Percentiles rank a stretch among this genome's conserved stretches.
Conservation (phyloP, 352 stramenopile species). For the Globisporangium carolinianum region DNA sequence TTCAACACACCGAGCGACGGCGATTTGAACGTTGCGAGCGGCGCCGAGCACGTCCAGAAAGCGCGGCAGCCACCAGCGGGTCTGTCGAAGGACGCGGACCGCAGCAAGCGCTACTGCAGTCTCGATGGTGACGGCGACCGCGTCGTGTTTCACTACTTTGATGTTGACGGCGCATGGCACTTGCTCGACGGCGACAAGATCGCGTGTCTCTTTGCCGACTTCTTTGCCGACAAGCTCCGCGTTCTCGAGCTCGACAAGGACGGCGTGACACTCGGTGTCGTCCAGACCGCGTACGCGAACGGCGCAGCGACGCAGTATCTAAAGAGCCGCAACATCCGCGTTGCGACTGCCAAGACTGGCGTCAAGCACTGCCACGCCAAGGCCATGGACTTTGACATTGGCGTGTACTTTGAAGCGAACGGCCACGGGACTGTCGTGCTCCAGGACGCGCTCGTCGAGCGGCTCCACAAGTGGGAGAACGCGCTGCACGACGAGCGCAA, state of each 20-base stretch:
- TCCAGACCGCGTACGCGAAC: slow-evolving; percentile 99
- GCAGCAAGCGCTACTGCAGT: slow-evolving; percentile 85
- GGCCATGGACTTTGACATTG: slow-evolving; percentile 94
- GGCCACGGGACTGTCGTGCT: slow-evolving; percentile 98
- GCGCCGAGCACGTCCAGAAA: slow-evolving; percentile 97
- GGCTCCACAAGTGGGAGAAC: slow-evolving; percentile 78
- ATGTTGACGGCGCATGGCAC: slow-evolving; percentile 61
- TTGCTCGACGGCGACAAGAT: slow-evolving; percentile 99
- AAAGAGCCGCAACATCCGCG: slow-evolving; percentile 54
- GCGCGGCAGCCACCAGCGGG: slow-evolving; percentile 70
- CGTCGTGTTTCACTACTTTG: slow-evolving; percentile 96
- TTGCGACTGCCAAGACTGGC: slow-evolving; percentile 93
- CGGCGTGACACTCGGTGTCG: slow-evolving; percentile 89
- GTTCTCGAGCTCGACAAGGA: slow-evolving; percentile 62
- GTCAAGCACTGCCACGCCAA: slow-evolving; percentile 98
- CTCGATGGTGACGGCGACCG: slow-evolving; percentile 98
- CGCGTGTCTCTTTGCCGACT: slow-evolving; percentile 92
- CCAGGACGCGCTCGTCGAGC: slow-evolving; percentile 80
- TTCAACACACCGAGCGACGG: slow-evolving; percentile 76
- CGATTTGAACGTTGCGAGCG: slow-evolving; percentile 94
- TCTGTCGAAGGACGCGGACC: slow-evolving; percentile 54
- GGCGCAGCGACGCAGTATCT: slow-evolving; percentile 91
- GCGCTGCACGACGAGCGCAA: slow-evolving; percentile 68
- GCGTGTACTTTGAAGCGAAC: slow-evolving; percentile 99
- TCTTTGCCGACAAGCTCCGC: slow-evolving; percentile 89